Evolutionary conservation across 2,329 filamentous ascomycete species (phyloP).

Genomic region (Cordyceps farinosa): DNA sequence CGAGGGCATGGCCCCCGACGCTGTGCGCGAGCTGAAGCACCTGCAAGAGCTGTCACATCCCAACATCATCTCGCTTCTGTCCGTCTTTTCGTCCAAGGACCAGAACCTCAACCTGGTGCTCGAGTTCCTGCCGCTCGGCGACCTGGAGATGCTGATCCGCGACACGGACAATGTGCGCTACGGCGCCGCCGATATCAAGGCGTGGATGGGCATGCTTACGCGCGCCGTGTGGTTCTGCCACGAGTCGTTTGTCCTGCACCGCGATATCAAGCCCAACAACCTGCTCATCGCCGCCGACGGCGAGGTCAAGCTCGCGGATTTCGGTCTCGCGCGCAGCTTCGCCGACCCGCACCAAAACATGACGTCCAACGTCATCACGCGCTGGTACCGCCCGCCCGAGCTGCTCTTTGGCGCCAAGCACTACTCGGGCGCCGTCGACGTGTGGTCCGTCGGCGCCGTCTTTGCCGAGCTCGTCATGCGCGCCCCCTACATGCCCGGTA

Average conservation of each 20-base stretch:
- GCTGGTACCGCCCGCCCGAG: slow-evolving; percentile 95
- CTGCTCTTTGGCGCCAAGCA: slow-evolving; percentile 85
- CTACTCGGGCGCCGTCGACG: slow-evolving; percentile 86
- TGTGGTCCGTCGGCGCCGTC: slow-evolving; percentile 91
- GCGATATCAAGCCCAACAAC: slow-evolving; percentile 99
- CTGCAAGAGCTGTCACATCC: slow-evolving; percentile 91
- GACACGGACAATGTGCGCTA: slow-evolving; percentile 77
- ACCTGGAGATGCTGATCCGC: slow-evolving; percentile 90
- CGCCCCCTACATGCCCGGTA: slow-evolving; percentile 76
- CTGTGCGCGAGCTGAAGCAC: slow-evolving; percentile 92
- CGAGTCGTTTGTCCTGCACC: slow-evolving; percentile 87
- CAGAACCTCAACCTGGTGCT: slow-evolving; percentile 95
- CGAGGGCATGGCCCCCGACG: slow-evolving; percentile 91
- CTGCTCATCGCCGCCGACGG: slow-evolving; percentile 89
- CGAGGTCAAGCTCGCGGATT: slow-evolving; percentile 94
- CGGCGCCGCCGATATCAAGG: slow-evolving; percentile 86
- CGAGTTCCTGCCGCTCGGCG: slow-evolving; percentile 88
- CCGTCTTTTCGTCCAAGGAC: slow-evolving; percentile 93
- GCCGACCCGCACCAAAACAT: slow-evolving; percentile 84
- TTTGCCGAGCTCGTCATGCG: slow-evolving; percentile 88
- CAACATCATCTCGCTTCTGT: slow-evolving; percentile 89
- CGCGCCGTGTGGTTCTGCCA: slow-evolving; percentile 96
- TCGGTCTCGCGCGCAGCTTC: slow-evolving; percentile 86
- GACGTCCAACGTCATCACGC: slow-evolving; percentile 93
- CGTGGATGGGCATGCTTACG: slow-evolving; percentile 97